Evolutionary conservation across 106 monocot species (phyloP).

Genomic region (Allium fistulosum): DNA sequence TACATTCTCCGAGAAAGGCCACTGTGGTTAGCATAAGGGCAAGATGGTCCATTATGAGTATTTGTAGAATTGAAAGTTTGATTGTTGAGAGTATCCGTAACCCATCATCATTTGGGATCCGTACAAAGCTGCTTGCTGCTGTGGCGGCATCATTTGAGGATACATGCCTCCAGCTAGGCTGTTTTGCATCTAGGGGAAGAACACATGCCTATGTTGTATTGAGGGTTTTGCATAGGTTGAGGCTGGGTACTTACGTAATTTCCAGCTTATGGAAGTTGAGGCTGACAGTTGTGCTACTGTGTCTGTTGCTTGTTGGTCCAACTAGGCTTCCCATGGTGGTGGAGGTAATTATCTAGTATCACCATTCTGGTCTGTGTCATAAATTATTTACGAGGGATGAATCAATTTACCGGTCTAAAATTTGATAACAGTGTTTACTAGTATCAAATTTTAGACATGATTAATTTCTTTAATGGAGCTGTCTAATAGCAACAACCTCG

Average conservation of each 20-base stretch:
- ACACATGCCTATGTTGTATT: slow-evolving; percentile 11
- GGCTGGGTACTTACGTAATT: slow-evolving; percentile 21
- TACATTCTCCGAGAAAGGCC: slow-evolving; percentile 63
- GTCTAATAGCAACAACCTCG: too few relatives aligned
- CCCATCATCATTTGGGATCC: slow-evolving; percentile 20
- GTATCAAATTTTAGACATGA: too few relatives aligned
- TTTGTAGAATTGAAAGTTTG: slow-evolving; percentile 21
- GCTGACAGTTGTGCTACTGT: neutral
- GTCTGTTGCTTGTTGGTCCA: slow-evolving; percentile 14
- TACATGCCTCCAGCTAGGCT: slow-evolving; percentile 9
- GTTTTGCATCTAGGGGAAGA: slow-evolving; percentile 12
- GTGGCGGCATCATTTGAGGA: slow-evolving; percentile 12
- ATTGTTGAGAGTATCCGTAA: slow-evolving; percentile 28
- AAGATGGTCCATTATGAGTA: slow-evolving; percentile 5
- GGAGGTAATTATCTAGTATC: slow-evolving; percentile 51
- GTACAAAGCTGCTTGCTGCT: slow-evolving; percentile 23
- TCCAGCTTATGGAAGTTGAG: slow-evolving; percentile 19
- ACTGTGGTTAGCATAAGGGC: slow-evolving; percentile 8
- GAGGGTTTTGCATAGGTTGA: slow-evolving; percentile 15
- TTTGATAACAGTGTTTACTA: too few relatives aligned
- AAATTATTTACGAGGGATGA: too few relatives aligned
- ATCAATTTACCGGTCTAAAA: too few relatives aligned
- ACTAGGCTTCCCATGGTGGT: slow-evolving; percentile 80
- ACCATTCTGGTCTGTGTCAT: slow-evolving; percentile 38
- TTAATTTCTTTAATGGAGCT: too few relatives aligned